A percentile compares a stretch with the other conserved stretches of the same genome.
Evolutionary conservation across 345 rosid genomes (phyloP).

Genomic region (Lumnitzera racemosa): DNA sequence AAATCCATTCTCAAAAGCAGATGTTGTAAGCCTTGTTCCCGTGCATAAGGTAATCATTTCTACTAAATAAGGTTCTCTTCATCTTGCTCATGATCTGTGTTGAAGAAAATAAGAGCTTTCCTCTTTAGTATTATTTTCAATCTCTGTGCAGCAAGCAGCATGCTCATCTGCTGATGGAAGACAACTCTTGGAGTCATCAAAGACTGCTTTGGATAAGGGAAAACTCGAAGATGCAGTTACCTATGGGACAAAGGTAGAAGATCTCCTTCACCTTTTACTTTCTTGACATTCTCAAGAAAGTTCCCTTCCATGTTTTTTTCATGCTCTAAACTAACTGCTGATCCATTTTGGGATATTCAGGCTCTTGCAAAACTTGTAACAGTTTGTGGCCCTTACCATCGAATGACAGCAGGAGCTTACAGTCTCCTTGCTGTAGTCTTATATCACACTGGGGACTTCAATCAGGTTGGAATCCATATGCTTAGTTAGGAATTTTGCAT

Average conservation of each 20-base stretch:
- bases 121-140: slow-evolving; percentile 1
- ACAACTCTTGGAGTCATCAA: slow-evolving; percentile 94
- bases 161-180: slow-evolving; percentile 99
- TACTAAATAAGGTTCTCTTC: not conserved
- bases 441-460: slow-evolving; percentile 98
- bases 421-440: slow-evolving; percentile 98
- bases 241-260: slow-evolving; percentile 81
- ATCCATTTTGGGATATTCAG: slow-evolving; percentile 31
- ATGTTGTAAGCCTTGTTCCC: slow-evolving; percentile 85
- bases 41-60: slow-evolving; percentile 70
- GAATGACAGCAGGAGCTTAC: slow-evolving; percentile 99
- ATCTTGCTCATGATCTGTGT: too few relatives aligned
- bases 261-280: slow-evolving; percentile 3
- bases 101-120: not conserved
- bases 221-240: slow-evolving; percentile 99
- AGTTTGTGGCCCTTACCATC: slow-evolving; percentile 96
- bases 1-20: slow-evolving; percentile 70
- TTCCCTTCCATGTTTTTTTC: too few relatives aligned
- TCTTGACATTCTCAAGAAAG: slow-evolving; percentile 1
- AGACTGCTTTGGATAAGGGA: slow-evolving; percentile 97
- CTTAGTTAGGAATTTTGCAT: too few relatives aligned
- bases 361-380: slow-evolving; percentile 97
- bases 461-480: slow-evolving; percentile 49
- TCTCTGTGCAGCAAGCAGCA: slow-evolving; percentile 83
- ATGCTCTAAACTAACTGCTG: too few relatives aligned